Evolutionary conservation across 148 eudicot genomes (phyloP).

Genomic region (Rhododendron simsii): DNA sequence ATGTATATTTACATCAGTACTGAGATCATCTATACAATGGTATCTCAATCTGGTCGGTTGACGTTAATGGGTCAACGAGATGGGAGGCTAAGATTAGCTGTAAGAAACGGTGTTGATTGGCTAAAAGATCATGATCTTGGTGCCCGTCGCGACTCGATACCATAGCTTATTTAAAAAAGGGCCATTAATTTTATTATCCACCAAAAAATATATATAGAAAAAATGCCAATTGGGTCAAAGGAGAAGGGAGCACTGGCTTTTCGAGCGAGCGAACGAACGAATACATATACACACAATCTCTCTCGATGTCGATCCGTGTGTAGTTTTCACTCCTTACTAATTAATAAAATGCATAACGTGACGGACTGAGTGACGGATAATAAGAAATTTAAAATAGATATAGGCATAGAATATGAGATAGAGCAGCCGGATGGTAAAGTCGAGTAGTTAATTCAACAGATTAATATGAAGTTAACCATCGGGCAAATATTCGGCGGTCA

Average conservation of each 20-base stretch:
- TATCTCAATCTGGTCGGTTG: not conserved
- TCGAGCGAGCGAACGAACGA: not conserved
- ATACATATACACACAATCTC: not conserved
- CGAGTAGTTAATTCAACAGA: not conserved
- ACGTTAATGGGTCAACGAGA: no score
- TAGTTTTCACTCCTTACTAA: not conserved
- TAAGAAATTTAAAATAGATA: not conserved
- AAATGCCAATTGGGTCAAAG: not conserved
- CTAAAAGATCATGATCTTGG: no score
- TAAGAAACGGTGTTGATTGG: no score
- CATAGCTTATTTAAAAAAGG: no score
- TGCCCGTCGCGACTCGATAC: no score
- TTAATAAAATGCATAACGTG: not conserved
- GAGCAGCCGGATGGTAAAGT: not conserved
- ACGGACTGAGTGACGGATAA: not conserved
- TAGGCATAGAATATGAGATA: not conserved
- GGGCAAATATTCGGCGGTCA: not conserved
- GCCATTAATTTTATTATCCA: not conserved
- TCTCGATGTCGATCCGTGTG: not conserved
- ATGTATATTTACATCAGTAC: not conserved
- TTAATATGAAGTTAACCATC: not conserved
- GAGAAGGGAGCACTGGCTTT: not conserved
- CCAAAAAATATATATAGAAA: not conserved
- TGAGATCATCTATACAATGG: not conserved
- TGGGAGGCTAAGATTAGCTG: not conserved